phyloP scores from a whole-genome alignment of 495 filamentous ascomycete species.

The Xylaria intraflava region DNA sequence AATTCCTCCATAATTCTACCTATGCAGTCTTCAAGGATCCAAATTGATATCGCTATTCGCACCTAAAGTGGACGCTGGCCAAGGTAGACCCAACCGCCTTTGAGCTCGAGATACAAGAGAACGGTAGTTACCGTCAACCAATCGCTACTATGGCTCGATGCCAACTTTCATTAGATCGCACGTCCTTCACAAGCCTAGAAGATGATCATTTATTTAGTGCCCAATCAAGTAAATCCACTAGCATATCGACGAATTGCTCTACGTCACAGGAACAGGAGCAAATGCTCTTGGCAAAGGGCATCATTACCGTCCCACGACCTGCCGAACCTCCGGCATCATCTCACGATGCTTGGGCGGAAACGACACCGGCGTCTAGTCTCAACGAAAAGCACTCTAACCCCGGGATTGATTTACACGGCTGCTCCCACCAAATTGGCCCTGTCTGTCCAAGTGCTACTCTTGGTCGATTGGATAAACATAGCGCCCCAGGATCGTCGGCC shows the following conservation, averaged over 20 bases:
- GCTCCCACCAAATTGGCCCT: background rate
- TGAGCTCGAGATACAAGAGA: background rate
- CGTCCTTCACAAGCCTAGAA: slow-evolving; percentile 6
- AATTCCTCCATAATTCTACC: background rate
- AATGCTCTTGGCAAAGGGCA: background rate
- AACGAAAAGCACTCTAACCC: background rate
- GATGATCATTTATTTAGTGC: slow-evolving; percentile 7
- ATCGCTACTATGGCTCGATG: slow-evolving; percentile 2
- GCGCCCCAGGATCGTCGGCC: background rate
- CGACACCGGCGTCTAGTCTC: background rate
- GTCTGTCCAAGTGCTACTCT: background rate
- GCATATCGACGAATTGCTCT: slow-evolving; percentile 4
- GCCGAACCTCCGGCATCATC: slow-evolving; percentile 2
- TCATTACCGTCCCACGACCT: background rate
- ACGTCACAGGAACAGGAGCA: background rate
- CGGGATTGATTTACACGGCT: background rate
- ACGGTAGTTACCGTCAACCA: background rate
- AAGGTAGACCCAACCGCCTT: background rate
- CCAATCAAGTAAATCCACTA: background rate
- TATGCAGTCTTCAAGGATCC: background rate
- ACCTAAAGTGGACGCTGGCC: slow-evolving; percentile 2
- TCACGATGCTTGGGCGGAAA: background rate
- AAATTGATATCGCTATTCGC: slow-evolving; percentile 9
- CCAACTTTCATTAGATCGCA: background rate
- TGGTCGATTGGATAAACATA: background rate